phyloP scores from a whole-genome alignment of 129 eudicot species.

The Glebionis coronaria region DNA sequence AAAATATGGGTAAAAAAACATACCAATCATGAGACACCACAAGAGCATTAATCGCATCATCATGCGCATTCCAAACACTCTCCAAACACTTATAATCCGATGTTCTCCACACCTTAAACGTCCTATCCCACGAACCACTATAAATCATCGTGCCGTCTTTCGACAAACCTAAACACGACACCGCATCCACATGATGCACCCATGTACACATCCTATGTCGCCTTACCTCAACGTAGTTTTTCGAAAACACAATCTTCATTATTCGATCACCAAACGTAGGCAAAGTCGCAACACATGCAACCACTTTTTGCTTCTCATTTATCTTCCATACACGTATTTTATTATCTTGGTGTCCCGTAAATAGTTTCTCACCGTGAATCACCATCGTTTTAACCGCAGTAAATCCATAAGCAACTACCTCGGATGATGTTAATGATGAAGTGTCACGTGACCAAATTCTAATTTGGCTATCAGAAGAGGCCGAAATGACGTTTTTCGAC shows the following conservation, averaged over 20 bases:
- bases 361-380: constrained; percentile 37
- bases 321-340: constrained; percentile 82
- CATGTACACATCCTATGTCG: constrained; percentile 67
- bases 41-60: constrained; percentile 79
- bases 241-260: constrained; percentile 34
- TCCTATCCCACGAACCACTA: constrained; percentile 93
- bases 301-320: constrained; percentile 18
- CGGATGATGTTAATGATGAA: background rate
- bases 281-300: constrained; percentile 37
- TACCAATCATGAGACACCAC: constrained; percentile 48
- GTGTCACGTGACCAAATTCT: constrained; percentile 48
- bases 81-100: constrained; percentile 68
- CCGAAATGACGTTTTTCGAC: constrained; percentile 57
- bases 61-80: constrained; percentile 75
- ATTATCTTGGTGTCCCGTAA: constrained; percentile 87
- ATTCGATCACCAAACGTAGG: constrained; percentile 68
- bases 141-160: constrained; percentile 54
- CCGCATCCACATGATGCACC: constrained; percentile 88
- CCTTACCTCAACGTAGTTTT: constrained; percentile 62
- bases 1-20: background rate
- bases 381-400: constrained; percentile 59
- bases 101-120: constrained; percentile 82
- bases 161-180: constrained; percentile 60
- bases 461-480: constrained; percentile 58
- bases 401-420: background rate